Conservation (phyloP, 805 yeast species). For the Kluyveromyces dobzhanskii region DNA sequence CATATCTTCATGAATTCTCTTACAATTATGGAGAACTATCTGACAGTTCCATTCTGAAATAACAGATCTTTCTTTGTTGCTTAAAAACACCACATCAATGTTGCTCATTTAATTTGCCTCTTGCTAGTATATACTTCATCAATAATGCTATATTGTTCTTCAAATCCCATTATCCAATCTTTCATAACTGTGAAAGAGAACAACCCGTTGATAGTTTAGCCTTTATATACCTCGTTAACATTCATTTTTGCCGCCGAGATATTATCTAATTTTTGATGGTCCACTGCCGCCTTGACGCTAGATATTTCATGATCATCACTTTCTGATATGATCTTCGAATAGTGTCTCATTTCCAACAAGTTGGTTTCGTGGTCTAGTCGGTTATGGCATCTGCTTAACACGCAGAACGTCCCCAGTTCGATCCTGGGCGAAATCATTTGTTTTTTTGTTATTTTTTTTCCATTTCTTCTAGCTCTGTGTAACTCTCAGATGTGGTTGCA, state of each 20-base stretch:
- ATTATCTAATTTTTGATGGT: too few relatives aligned
- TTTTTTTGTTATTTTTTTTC: constrained; percentile 22
- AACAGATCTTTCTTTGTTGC: not conserved
- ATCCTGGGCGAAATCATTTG: constrained; percentile 98
- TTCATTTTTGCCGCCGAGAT: too few relatives aligned
- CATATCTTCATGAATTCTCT: not conserved
- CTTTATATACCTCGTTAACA: too few relatives aligned
- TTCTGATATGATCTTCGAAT: too few relatives aligned
- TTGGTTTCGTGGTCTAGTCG: constrained; percentile 98
- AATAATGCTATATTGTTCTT: too few relatives aligned
- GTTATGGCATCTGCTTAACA: constrained; percentile 99
- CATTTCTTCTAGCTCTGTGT: too few relatives aligned
- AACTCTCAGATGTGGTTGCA: too few relatives aligned
- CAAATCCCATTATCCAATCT: too few relatives aligned
- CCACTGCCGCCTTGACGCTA: not conserved
- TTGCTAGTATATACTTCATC: too few relatives aligned
- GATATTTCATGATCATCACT: too few relatives aligned
- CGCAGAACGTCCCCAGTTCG: constrained; percentile 99
- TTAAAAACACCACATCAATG: not conserved
- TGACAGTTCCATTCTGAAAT: constrained; percentile 3
- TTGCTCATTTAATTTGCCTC: not conserved
- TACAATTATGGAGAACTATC: not conserved
- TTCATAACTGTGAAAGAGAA: too few relatives aligned
- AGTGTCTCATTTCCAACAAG: constrained; percentile 6
- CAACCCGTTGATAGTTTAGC: too few relatives aligned